Evolutionary conservation across 371 early-diverging fungal species (phyloP).

Genomic region (Mortierella sp.): DNA sequence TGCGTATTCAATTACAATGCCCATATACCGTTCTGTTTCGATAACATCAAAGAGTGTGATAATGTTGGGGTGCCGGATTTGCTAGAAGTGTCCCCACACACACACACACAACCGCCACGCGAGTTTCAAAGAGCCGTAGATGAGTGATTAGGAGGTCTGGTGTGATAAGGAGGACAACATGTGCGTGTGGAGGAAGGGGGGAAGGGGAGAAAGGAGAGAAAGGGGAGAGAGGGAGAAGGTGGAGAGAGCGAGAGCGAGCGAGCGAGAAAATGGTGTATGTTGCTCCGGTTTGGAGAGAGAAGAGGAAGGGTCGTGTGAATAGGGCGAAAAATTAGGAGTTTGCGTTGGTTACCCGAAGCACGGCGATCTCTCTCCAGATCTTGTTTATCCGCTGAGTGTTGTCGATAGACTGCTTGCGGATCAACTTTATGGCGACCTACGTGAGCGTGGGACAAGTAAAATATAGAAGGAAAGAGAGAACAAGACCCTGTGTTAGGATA

Average conservation of each 20-base stretch:
- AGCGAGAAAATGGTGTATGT: no score
- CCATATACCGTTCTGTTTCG: slow-evolving; percentile 94
- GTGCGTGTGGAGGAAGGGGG: no score
- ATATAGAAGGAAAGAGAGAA: no score
- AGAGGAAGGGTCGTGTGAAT: slow-evolving; percentile 1
- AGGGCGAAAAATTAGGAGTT: neutral
- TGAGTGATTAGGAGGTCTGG: no score
- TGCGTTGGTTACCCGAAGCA: slow-evolving; percentile 69
- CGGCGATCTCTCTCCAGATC: slow-evolving; percentile 83
- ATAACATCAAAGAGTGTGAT: slow-evolving; percentile 95
- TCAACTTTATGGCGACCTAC: slow-evolving; percentile 84
- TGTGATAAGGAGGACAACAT: no score
- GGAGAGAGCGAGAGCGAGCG: neutral
- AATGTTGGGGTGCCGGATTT: slow-evolving; percentile 89
- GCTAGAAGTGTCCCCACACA: slow-evolving; percentile 56
- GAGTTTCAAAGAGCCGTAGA: no score
- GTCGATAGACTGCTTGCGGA: slow-evolving; percentile 83
- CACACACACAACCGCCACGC: neutral
- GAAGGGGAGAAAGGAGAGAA: neutral
- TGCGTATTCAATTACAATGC: slow-evolving; percentile 95
- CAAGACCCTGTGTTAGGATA: no score
- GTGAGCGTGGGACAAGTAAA: no score
- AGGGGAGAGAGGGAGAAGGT: neutral
- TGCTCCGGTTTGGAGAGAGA: no score
- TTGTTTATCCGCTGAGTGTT: slow-evolving; percentile 78